Base-by-base conservation (phyloP, 2,329 filamentous ascomycete species). In the Sordariomycetes sp. region DNA sequence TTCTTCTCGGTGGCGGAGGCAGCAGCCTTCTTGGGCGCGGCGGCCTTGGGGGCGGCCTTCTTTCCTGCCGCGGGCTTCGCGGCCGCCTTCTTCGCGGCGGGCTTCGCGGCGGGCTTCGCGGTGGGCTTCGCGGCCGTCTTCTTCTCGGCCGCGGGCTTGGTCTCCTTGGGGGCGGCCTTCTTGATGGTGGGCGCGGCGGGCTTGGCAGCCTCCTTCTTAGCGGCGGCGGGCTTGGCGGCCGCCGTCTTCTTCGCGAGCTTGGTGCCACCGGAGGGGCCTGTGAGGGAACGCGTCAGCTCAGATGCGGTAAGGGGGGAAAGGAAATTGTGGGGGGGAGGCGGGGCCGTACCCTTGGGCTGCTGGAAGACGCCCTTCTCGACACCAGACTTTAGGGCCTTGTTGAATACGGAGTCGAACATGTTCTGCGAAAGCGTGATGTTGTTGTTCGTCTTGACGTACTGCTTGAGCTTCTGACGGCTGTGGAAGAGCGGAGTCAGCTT, bases 61-160 rank as follows among this genome's bases (percentile, higher is more conserved):
- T 56, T 66, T 15, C 32, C n/a, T 42, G 61, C 59, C 25, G 62
- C 59, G 53, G 45, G 45, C 45, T 50, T 70, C 63, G 66, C 48
- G 51, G 51, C 55, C n/a, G 32, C 17, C 63, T 77, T 72, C 78
- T 90, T 90, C 84, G 92, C 92, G 60, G 86, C 87, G 60, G 96
- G 85, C 86, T 96, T 96, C 73, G 94, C 89, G 64, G 89, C 87
- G 60, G 28, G n/a, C 78, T 90, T 90, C 84, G 92, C 92, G 60
- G 86, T 87, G 60, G 96, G 85, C 86, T 96, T 96, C 73, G 94
- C 89, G 64, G 89, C 87, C 60, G 28, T 59, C 61, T 58, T 60
- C 53, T 65, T 65, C 64, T 69, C 67, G 36, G 65, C 64, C 53
- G 10, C 10, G 45, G 17, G 20, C 56, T 64, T 61, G 42, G 60